Evolutionary conservation across 1,139 yeast genomes (phyloP).

Genomic region (Yamadazyma taylorii): DNA sequence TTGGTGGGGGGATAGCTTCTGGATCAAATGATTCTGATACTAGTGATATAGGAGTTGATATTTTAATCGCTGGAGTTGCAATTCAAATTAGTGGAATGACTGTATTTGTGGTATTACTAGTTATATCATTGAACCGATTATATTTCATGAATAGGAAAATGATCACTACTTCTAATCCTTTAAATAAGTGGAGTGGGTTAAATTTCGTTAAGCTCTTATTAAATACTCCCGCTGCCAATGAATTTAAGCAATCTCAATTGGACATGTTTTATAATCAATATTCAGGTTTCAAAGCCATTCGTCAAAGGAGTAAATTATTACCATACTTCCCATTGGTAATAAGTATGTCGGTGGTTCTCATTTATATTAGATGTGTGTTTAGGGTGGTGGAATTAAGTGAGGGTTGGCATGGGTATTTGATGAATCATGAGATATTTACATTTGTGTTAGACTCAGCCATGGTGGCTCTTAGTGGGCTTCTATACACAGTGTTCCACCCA

Average conservation of each 20-base stretch:
- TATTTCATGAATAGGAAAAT: constrained; percentile 31
- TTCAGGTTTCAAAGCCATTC: neutral
- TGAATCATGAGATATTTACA: constrained; percentile 69
- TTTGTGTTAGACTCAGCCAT: constrained; percentile 77
- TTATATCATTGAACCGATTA: constrained; percentile 50
- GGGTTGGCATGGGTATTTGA: constrained; percentile 78
- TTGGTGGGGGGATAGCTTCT: constrained; percentile 75
- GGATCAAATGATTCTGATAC: constrained; percentile 38
- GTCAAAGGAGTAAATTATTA: neutral
- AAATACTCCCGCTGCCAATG: constrained; percentile 24
- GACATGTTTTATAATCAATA: constrained; percentile 34
- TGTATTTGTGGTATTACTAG: constrained; percentile 57
- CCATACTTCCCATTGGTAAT: constrained; percentile 51
- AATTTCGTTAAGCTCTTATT: constrained; percentile 33
- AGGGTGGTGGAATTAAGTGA: constrained; percentile 76
- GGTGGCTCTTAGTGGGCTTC: constrained; percentile 48
- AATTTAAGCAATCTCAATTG: constrained; percentile 24
- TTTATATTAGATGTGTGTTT: constrained; percentile 75
- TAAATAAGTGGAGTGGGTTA: constrained; percentile 24
- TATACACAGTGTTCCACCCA: constrained; percentile 63
- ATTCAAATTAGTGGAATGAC: constrained; percentile 77
- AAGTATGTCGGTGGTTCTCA: constrained; percentile 52
- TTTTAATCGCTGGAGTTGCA: constrained; percentile 81
- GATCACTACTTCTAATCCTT: constrained; percentile 11
- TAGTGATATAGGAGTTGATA: constrained; percentile 56